Conservation (phyloP, 176 grass and related monocot species). For the Chloris gayana region DNA sequence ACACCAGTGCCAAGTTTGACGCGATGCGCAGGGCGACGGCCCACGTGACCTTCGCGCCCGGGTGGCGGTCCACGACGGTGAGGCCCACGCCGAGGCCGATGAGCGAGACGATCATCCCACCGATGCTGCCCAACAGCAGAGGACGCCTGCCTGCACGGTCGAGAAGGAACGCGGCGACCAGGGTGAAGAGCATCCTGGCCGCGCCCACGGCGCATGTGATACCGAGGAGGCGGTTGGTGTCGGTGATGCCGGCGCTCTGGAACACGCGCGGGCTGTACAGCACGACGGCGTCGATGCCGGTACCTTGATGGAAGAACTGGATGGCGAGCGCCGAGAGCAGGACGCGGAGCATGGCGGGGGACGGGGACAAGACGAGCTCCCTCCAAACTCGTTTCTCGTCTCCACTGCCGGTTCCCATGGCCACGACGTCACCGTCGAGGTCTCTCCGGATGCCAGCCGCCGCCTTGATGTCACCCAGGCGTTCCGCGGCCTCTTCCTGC, state of each 20-base stretch:
- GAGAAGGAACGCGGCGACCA: conserved; percentile 62
- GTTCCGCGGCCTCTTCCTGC: conserved; percentile 46
- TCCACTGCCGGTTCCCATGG: conserved; percentile 16
- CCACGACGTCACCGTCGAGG: conserved; percentile 47
- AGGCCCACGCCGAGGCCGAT: conserved; percentile 50
- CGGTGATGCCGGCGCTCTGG: conserved; percentile 53
- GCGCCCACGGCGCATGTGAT: conserved; percentile 68
- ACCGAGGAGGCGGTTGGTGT: conserved; percentile 42
- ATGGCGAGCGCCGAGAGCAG: conserved; percentile 46
- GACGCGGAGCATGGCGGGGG: conserved; percentile 50
- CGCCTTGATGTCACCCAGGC: conserved; percentile 60
- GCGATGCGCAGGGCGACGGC: conserved; percentile 51
- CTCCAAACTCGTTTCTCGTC: conserved; percentile 60
- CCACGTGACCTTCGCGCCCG: conserved; percentile 33
- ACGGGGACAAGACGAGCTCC: conserved; percentile 55
- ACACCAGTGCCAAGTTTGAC: conserved; percentile 47
- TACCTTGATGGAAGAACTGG: conserved; percentile 69
- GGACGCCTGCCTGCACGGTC: conserved; percentile 65
- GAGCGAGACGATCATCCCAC: conserved; percentile 48
- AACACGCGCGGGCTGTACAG: conserved; percentile 75
- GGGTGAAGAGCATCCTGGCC: conserved; percentile 61
- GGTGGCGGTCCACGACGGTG: conserved; percentile 40
- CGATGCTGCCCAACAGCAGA: conserved; percentile 44
- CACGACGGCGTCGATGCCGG: conserved; percentile 61
- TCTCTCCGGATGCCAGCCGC: conserved; percentile 52